A percentile compares a stretch with the other conserved stretches of the same genome.
Conservation (phyloP, 768 basidiomycete species). For the Daedaleopsis nitida region DNA sequence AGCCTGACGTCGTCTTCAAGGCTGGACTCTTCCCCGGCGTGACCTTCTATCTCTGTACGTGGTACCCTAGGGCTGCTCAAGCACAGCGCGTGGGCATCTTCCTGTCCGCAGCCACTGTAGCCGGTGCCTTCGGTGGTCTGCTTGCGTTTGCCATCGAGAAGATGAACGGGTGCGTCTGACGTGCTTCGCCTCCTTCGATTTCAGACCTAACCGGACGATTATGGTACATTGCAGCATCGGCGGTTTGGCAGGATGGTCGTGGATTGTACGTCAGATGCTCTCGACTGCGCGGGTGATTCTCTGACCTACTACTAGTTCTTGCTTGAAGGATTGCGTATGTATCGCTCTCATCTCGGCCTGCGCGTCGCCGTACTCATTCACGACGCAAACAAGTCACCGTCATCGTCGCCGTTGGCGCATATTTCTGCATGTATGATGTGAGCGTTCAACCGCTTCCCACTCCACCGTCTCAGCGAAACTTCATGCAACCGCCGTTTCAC, state of each 20-base stretch:
- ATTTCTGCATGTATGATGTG: background rate
- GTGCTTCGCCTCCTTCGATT: too few relatives aligned
- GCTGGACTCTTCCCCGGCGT: conserved; percentile 16
- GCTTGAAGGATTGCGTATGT: background rate
- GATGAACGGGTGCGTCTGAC: conserved; percentile 13
- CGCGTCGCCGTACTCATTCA: background rate
- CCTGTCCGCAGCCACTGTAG: conserved; percentile 7
- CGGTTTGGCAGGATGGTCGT: background rate
- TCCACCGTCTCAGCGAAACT: background rate
- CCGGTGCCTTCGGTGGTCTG: conserved; percentile 20
- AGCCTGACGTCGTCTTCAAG: too few relatives aligned
- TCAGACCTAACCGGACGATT: too few relatives aligned
- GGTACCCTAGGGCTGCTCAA: conserved; percentile 13
- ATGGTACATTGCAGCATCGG: background rate
- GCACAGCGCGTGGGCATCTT: conserved; percentile 8
- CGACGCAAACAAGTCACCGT: background rate
- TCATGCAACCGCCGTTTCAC: too few relatives aligned
- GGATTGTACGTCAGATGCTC: background rate
- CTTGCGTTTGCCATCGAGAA: conserved; percentile 17
- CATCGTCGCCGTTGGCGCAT: background rate
- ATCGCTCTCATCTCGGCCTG: background rate
- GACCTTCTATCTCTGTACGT: conserved; percentile 16
- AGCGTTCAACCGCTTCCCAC: conserved; percentile 6
- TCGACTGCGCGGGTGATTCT: too few relatives aligned
- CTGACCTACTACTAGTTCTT: background rate